Evolutionary conservation across 257 asterid species (phyloP), one percentile per base, ranked within the genome.

Genomic region (Apocynum venetum): DNA sequence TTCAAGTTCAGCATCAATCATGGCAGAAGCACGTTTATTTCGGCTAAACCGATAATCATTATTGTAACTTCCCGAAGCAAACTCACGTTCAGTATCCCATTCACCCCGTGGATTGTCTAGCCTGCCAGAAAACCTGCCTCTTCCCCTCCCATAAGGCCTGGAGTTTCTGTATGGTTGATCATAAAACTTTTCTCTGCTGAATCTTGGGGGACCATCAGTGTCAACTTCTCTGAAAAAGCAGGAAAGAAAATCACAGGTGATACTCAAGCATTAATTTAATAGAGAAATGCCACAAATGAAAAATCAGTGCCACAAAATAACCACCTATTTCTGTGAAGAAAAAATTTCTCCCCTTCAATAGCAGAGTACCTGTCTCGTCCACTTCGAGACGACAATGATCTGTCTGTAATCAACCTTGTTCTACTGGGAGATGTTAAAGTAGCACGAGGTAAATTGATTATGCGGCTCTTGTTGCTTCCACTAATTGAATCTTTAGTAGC

Each of bases 371-470:
- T 87, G 73, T 87, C 97, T 73, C 91, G 91, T 61, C 93, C 97
- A 83, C 80, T 83, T 84, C 91, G 79, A 38, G 91, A 80, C 31
- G 88, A 41, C 71, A 83, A 76, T 67, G 84, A 77, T 79, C 88
- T 88, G 82, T 83, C 88, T 1, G 90, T 81, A 67, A 89, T 60
- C 61, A 87, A 64, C 85, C 86, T 85, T 67, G 90, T 65, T 80
- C 83, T 89, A 80, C 79, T 71, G 52, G 94, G 88, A 76, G 89
- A 71, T 41, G 87, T 73, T 61, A 56, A 76, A 66, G 94, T 83
- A 69, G 90, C 86, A 75, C 96, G 92, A 49, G 98, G 88, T 78
- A 92, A 90, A 79, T 77, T 87, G 79, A 95, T 95, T 73, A 95
- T 91, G 73, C 98, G 96, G 84, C 98, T 91, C 82, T 87, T 88